Conservation (phyloP, 192 early-diverging fungal species). For the Coemansia furcata region DNA sequence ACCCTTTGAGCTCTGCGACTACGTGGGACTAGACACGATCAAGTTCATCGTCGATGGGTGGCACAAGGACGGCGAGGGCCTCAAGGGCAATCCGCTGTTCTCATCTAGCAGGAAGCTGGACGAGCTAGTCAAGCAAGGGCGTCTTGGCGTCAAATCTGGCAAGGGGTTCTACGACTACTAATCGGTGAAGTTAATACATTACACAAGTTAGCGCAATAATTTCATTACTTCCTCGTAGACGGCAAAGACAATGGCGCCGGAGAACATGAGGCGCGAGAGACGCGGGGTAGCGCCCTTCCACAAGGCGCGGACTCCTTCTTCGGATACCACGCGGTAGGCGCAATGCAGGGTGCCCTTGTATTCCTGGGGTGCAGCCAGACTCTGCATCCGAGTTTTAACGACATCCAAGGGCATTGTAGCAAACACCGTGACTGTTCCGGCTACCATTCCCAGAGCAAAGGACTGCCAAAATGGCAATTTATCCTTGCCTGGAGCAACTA, state of each 20-base stretch:
- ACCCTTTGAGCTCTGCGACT: conserved; percentile 59
- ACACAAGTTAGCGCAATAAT: conserved; percentile 9
- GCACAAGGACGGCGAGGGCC: conserved; percentile 77
- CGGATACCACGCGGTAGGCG: conserved; percentile 62
- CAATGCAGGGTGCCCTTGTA: conserved; percentile 78
- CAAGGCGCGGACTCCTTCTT: conserved; percentile 77
- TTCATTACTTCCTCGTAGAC: conserved; percentile 54
- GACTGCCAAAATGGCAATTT: conserved; percentile 58
- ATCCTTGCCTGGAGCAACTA: conserved; percentile 3
- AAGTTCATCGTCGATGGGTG: conserved; percentile 96
- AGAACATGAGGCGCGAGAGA: conserved; percentile 69
- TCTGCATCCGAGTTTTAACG: conserved; percentile 97
- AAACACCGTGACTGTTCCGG: conserved; percentile 92
- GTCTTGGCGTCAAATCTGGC: conserved; percentile 85
- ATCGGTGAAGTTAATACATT: background rate
- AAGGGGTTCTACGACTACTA: conserved; percentile 81
- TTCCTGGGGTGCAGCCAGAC: conserved; percentile 62
- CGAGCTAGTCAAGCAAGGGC: conserved; percentile 68
- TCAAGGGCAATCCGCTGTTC: conserved; percentile 71
- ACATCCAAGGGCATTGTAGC: conserved; percentile 96
- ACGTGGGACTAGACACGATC: conserved; percentile 91
- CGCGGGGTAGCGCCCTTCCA: conserved; percentile 97
- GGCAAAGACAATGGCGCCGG: conserved; percentile 54
- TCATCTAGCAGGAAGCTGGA: conserved; percentile 67
- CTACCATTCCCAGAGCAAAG: conserved; percentile 76